Evolutionary conservation across 345 rosid species (phyloP).

Genomic region (Eutrema japonicum): DNA sequence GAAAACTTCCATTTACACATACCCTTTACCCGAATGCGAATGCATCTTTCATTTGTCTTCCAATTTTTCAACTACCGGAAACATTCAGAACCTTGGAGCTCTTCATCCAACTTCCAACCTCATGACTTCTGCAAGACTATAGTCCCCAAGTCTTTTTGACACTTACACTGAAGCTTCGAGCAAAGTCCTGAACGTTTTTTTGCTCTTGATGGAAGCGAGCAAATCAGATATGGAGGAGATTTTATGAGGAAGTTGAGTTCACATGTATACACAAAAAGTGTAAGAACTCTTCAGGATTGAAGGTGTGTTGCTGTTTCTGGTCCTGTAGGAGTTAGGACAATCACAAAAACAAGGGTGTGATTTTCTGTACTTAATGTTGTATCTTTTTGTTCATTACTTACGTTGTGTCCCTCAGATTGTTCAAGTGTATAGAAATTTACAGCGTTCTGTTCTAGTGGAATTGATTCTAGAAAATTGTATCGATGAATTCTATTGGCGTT

Average conservation of each 20-base stretch:
- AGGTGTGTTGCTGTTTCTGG: constrained; percentile 19
- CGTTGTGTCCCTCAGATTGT: constrained; percentile 19
- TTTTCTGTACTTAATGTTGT: constrained; percentile 27
- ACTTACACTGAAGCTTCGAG: constrained; percentile 23
- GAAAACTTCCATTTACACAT: constrained; percentile 80
- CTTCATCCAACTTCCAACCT: constrained; percentile 41
- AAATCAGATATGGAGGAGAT: constrained; percentile 26
- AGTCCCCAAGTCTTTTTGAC: constrained; percentile 19
- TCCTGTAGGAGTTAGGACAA: constrained; percentile 26
- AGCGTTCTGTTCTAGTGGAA: background rate
- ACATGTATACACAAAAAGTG: constrained; percentile 9
- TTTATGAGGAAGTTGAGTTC: constrained; percentile 7
- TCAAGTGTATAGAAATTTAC: constrained; percentile 41
- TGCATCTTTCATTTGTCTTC: constrained; percentile 64
- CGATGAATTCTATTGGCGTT: too few relatives aligned
- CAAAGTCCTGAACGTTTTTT: constrained; percentile 21
- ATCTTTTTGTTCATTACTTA: constrained; percentile 19
- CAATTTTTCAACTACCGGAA: constrained; percentile 49
- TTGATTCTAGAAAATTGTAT: too few relatives aligned
- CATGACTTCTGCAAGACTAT: constrained; percentile 31
- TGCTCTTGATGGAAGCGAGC: constrained; percentile 17
- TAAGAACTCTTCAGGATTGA: constrained; percentile 23
- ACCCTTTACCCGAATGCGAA: constrained; percentile 85
- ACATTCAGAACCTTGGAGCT: constrained; percentile 41
- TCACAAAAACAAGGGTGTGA: constrained; percentile 25